Evolutionary conservation across 352 stramenopile genomes (phyloP), one percentile per base, ranked within the genome.

Genomic region (Peronospora tabacina): DNA sequence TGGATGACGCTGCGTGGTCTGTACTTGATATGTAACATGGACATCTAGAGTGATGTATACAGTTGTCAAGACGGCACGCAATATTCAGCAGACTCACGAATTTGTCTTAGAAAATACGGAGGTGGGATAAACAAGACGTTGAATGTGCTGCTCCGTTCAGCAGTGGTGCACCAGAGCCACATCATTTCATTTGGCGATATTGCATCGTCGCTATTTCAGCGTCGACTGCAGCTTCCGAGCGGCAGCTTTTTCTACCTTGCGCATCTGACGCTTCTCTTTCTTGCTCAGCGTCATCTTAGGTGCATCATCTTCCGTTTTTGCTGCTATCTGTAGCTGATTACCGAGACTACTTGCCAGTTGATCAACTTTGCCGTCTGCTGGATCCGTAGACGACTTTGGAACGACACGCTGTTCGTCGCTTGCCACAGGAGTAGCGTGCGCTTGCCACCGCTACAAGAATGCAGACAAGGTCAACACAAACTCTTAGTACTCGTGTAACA

Each of bases 251-350:
- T 63, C 37, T 13, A 51, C 55, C 28, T 66, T 75, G 32, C 60
- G 59, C 13, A 68, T 38, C 51, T 72, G 58, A 12, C 68, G 68
- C 33, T 68, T 55, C 44, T 72, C 66, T 52, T 73, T 82, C 55
- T 77, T 82, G 39, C 68, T 82, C 33, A 65, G 1, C 2, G 49
- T 39, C n/a, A 55, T 57, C 16, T 22, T 43, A 37, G 2, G 41
- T 58, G 36, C 16, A 19, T 35, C 17, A 29, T n/a, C 44, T 20
- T n/a, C 40, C 49, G n/a, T 20, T 51, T 30, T 47, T 39, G 20
- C 44, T 56, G 35, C 33, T 40, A 70, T 22, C 20, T 63, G 39
- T 44, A 70, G 29, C 20, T 70, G 43, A 42, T 53, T 43, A 47
- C 20, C 29, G 13, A 75, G 41, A 40, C 33, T 24, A 35, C 16